Evolutionary conservation across 345 rosid genomes (phyloP).

Genomic region (Arabis alpina): DNA sequence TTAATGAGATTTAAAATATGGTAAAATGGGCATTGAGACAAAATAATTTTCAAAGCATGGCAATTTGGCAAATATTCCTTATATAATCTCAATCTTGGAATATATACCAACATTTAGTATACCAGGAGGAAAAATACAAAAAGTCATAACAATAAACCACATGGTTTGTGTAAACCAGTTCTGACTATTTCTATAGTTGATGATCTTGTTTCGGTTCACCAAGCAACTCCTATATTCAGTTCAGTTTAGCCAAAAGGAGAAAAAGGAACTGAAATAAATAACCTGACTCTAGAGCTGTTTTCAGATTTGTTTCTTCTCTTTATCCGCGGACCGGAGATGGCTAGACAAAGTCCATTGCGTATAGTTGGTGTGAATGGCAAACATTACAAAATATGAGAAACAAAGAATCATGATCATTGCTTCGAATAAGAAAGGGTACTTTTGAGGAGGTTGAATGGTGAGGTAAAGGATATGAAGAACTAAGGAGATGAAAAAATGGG

Average conservation of each 20-base stretch:
- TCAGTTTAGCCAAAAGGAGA: conserved; percentile 14
- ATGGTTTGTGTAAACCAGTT: conserved; percentile 13
- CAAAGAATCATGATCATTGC: conserved; percentile 77
- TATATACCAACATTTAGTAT: background rate
- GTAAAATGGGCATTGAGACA: too few species aligned
- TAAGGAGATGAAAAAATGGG: conserved; percentile 54
- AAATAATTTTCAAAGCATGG: too few species aligned
- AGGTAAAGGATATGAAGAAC: conserved; percentile 69
- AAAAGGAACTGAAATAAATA: conserved; percentile 11
- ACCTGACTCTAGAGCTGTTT: background rate
- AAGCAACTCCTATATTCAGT: conserved; percentile 8
- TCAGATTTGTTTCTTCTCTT: conserved; percentile 58
- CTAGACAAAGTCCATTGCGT: conserved; percentile 62
- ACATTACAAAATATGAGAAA: conserved; percentile 56
- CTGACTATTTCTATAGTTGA: conserved; percentile 21
- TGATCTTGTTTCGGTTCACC: conserved; percentile 1
- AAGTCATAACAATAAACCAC: conserved; percentile 14
- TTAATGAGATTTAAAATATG: too few species aligned
- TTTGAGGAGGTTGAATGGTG: conserved; percentile 57
- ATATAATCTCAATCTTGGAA: too few species aligned
- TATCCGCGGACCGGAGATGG: conserved; percentile 35
- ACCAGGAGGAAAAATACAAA: conserved; percentile 1
- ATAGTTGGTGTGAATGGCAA: conserved; percentile 56
- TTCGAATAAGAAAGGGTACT: conserved; percentile 71
- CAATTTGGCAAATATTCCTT: too few species aligned